These are phyloP conservation scores for Bretschneidera sinensis DNA, from an alignment of 345 rosid species.

Conservation along the genomic window DNA sequence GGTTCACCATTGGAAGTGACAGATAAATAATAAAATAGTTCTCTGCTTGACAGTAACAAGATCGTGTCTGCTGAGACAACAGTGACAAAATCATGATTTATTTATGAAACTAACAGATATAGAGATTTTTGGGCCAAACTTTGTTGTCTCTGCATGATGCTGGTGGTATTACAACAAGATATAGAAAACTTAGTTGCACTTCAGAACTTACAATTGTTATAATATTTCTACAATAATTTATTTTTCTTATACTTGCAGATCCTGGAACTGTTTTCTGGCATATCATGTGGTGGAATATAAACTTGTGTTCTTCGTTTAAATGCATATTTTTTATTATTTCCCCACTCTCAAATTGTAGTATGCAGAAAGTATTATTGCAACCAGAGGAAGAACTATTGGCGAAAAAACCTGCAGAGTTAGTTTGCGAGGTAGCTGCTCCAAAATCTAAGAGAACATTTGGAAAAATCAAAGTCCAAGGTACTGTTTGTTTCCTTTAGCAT, in stretches of 20 bases:
- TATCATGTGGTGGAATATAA: neutral
- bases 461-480: constrained; percentile 93
- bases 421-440: constrained; percentile 52
- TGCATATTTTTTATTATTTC: neutral
- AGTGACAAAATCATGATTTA: neutral
- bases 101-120: neutral
- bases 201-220: neutral
- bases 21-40: neutral
- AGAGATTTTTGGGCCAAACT: constrained; percentile 5
- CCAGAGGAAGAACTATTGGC: constrained; percentile 85
- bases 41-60: neutral
- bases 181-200: neutral
- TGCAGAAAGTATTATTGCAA: constrained; percentile 66
- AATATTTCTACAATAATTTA: neutral
- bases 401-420: constrained; percentile 56
- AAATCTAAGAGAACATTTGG: constrained; percentile 72
- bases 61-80: neutral
- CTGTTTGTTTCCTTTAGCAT: neutral
- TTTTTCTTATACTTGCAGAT: neutral
- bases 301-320: neutral
- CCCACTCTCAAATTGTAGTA: constrained; percentile 23
- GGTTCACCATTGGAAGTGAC: neutral
- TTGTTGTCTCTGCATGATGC: constrained; percentile 5
- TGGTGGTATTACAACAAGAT: neutral
- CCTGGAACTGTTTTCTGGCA: neutral